Conservation (phyloP, 257 asterid species). For the Jasminum sambac region DNA sequence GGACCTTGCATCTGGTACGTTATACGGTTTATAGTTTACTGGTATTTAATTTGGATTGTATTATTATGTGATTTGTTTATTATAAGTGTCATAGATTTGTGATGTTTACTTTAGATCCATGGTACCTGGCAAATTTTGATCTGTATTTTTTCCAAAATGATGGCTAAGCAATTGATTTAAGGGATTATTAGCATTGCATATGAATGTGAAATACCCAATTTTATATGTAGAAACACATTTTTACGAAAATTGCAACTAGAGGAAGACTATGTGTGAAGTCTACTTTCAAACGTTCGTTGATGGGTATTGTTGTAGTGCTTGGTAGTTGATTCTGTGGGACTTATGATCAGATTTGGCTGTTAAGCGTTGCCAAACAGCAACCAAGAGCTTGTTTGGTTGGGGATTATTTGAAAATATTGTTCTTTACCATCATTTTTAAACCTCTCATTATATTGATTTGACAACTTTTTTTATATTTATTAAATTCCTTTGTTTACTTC, state of each 20-base stretch:
- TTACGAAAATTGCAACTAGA: not conserved
- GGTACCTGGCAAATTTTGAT: not conserved
- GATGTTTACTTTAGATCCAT: slow-evolving; percentile 1
- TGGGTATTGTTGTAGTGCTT: not conserved
- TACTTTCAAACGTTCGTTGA: not conserved
- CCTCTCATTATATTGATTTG: no score
- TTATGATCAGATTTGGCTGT: not conserved
- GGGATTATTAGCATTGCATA: not conserved
- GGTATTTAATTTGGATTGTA: slow-evolving; percentile 3
- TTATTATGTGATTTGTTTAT: slow-evolving; percentile 7
- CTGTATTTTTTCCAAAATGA: not conserved
- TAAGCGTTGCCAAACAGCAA: not conserved
- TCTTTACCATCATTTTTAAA: no score
- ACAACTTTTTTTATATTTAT: no score
- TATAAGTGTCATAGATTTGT: not conserved
- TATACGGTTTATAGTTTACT: slow-evolving; percentile 4
- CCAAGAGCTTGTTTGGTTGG: no score
- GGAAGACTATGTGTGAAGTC: not conserved
- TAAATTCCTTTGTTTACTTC: no score
- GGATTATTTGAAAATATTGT: no score
- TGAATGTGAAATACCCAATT: not conserved
- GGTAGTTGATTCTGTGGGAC: not conserved
- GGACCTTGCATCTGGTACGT: slow-evolving; percentile 82
- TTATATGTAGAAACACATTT: not conserved
- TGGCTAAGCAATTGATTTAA: not conserved